Percentiles rank a stretch among this genome's conserved stretches.
phyloP scores from a whole-genome alignment of 805 yeast species.

The Yarrowia osloensis region DNA sequence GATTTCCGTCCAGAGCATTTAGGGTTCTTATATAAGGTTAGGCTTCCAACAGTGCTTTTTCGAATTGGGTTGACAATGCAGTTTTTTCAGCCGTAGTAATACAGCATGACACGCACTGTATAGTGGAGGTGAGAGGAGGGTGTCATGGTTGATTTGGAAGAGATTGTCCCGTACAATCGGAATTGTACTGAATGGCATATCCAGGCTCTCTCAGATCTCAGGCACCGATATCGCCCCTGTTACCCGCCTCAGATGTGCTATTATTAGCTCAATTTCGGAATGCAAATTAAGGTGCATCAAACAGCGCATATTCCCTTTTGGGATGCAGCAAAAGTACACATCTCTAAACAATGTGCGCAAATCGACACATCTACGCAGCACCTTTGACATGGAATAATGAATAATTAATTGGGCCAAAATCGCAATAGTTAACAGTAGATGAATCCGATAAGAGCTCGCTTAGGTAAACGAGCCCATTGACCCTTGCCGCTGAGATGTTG shows the following conservation, averaged over 20 bases:
- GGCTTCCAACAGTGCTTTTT: background rate
- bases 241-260: background rate
- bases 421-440: too few relatives aligned
- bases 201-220: too few relatives aligned
- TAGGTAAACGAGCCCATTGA: too few relatives aligned
- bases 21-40: background rate
- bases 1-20: too few relatives aligned
- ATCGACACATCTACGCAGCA: background rate
- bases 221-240: background rate
- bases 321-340: background rate
- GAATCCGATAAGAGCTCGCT: too few relatives aligned
- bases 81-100: background rate
- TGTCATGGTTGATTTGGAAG: background rate
- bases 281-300: background rate
- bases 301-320: background rate
- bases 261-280: background rate
- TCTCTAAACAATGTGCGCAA: constrained; percentile 8
- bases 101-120: constrained; percentile 11
- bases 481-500: too few relatives aligned
- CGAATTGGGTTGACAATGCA: background rate
- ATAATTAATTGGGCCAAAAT: too few relatives aligned
- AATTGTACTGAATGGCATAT: too few relatives aligned
- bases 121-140: background rate
- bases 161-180: too few relatives aligned
- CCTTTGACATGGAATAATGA: background rate